Base-by-base conservation (phyloP, 2,329 filamentous ascomycete genomes). In the Fusarium albidum region DNA sequence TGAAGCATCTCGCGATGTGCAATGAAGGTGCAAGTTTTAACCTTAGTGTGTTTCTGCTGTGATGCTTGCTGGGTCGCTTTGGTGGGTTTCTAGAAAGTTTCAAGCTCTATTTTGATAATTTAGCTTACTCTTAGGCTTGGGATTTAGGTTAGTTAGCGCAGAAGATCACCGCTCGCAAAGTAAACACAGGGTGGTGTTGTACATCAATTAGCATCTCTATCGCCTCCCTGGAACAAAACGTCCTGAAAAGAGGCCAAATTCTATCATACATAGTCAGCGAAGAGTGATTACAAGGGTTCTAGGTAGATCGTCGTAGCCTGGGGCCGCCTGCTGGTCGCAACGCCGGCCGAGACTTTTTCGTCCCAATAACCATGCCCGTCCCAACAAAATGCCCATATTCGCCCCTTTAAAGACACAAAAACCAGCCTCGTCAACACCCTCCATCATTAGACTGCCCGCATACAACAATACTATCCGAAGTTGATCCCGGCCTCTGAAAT, bases 221-320 rank as follows among this genome's bases (percentile, higher is more conserved):
- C 46, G 52, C 53, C 45, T 40, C 37, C 26, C 37, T 41, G 50
- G 50, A 46, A 25, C 49, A 31, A 38, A 47, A 15, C 29, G 44
- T 40, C 42, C 53, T 52, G 46, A 55, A 18, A 15, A 46, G 25
- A 43, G 49, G 56, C 55, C 27, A 55, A 59, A 47, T 62, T 64
- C 59, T 68, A 68, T 68, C 65, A 66, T 68, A 68, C 65, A 64
- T 61, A 66, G 48, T 49, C 55, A 56, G 57, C 65, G 61, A 68
- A 67, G 48, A 62, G 61, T 65, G 61, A 68, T 68, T 68, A 68
- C 60, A 68, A 68, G 65, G 63, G 65, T 68, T 57, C 60, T 68
- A 68, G 57, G 63, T 66, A 66, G 59, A 65, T 68, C 55, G 55
- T 68, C 65, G 55, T 68, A 60, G 61, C 61, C 65, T 57, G 52